Evolutionary conservation across 2,329 filamentous ascomycete species (phyloP).

Genomic region (Microsporum audouinii): DNA sequence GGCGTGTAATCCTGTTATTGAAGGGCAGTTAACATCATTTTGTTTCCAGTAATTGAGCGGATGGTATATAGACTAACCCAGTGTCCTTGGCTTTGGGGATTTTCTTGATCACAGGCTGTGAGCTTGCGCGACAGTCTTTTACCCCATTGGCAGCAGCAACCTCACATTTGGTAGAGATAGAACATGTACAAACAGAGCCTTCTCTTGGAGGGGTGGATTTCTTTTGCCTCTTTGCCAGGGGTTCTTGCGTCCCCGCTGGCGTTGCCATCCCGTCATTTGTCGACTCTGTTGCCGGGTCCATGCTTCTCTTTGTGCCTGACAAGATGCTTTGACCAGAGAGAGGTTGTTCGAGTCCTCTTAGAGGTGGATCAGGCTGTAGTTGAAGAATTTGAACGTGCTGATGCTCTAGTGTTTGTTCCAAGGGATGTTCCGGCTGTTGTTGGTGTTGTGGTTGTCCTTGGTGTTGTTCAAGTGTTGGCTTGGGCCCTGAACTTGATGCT

Average conservation of each 20-base stretch:
- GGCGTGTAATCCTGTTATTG: not conserved
- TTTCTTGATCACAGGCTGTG: not conserved
- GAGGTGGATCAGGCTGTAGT: not conserved
- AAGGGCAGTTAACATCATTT: not conserved
- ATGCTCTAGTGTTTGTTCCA: not conserved
- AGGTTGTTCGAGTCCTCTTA: not conserved
- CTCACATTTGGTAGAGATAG: conserved; percentile 10
- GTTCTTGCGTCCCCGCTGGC: not conserved
- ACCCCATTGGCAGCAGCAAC: conserved; percentile 9
- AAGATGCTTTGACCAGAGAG: not conserved
- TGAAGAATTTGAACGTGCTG: not conserved
- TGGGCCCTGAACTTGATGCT: not conserved
- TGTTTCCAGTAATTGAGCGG: not conserved
- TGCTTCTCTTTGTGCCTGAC: not conserved
- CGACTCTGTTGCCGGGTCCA: not conserved
- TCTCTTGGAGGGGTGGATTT: not conserved
- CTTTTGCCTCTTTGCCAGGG: not conserved
- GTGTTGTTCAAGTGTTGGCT: not conserved
- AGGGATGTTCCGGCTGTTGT: not conserved
- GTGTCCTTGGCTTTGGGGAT: not conserved
- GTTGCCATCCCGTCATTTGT: not conserved
- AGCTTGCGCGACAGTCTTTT: conserved; percentile 10
- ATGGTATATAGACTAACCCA: not conserved
- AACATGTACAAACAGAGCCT: conserved; percentile 9
- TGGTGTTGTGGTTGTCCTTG: not conserved